A percentile compares a stretch with the other conserved stretches of the same genome.
phyloP scores from a whole-genome alignment of 2,329 filamentous ascomycete genomes.

The Pseudohalonectria lignicola region DNA sequence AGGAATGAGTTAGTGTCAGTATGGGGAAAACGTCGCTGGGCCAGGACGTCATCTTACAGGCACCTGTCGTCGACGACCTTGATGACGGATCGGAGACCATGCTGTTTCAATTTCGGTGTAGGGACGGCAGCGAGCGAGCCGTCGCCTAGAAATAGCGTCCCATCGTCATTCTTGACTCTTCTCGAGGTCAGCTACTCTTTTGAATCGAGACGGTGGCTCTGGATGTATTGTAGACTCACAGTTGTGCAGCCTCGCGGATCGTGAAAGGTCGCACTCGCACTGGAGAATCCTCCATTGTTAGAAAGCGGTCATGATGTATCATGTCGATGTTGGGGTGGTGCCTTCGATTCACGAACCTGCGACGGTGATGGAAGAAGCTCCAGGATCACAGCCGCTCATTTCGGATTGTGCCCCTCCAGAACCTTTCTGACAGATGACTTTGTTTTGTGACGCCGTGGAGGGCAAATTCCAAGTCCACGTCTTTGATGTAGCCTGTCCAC shows the following conservation, averaged over 20 bases:
- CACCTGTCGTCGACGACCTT: slow-evolving; percentile 96
- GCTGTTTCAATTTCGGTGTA: slow-evolving; percentile 72
- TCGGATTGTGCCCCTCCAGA: too few species aligned
- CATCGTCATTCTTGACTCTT: slow-evolving; percentile 64
- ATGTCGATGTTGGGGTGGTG: neutral
- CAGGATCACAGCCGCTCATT: too few species aligned
- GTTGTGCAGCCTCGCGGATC: slow-evolving; percentile 88
- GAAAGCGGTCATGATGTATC: slow-evolving; percentile 4
- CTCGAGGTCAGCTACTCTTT: slow-evolving; percentile 1
- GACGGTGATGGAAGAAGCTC: slow-evolving; percentile 49
- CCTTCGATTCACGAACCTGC: slow-evolving; percentile 43
- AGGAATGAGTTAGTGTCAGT: neutral
- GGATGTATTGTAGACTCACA: slow-evolving; percentile 46
- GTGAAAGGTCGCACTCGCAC: slow-evolving; percentile 64
- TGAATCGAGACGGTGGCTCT: too few species aligned
- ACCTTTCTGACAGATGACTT: too few species aligned
- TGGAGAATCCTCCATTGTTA: slow-evolving; percentile 20
- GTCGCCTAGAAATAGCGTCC: slow-evolving; percentile 88
- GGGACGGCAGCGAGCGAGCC: slow-evolving; percentile 85
- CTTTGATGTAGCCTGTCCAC: too few species aligned
- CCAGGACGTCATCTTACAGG: slow-evolving; percentile 52
- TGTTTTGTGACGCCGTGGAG: too few species aligned
- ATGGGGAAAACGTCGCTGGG: neutral
- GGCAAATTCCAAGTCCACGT: too few species aligned
- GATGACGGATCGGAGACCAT: slow-evolving; percentile 82